Conservation (phyloP, 441 rosid species). For the Hura crepitans region DNA sequence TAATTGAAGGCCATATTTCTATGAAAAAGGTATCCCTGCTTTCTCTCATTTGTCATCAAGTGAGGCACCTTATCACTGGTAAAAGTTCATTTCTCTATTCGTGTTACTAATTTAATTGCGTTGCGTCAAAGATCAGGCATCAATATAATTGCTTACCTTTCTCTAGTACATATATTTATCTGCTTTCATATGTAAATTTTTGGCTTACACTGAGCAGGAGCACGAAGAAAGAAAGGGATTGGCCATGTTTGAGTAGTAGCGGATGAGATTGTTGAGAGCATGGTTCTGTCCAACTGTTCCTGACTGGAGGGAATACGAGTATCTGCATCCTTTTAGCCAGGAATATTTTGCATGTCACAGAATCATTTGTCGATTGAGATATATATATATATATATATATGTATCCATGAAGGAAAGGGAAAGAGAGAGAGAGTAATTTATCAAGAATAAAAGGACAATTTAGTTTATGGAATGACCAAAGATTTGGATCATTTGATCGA, state of each 20-base stretch:
- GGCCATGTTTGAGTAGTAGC: slow-evolving; percentile 20
- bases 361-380: not conserved
- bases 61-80: slow-evolving; percentile 9
- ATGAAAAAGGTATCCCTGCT: not conserved
- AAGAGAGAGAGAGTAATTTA: not conserved
- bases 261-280: not conserved
- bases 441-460: not conserved
- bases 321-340: not conserved
- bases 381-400: not conserved
- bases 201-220: slow-evolving; percentile 32
- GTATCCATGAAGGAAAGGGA: not conserved
- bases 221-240: slow-evolving; percentile 33
- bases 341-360: not conserved
- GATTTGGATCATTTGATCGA: not conserved
- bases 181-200: not conserved
- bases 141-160: slow-evolving; percentile 1
- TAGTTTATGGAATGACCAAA: not conserved
- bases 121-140: not conserved
- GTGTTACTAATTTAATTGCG: not conserved
- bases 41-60: not conserved
- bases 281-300: not conserved
- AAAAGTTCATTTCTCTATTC: not conserved
- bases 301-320: not conserved
- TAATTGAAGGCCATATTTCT: not conserved
- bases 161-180: not conserved